Evolutionary conservation across 2,329 filamentous ascomycete species (phyloP).

Genomic region (Bipolaris zeicola): DNA sequence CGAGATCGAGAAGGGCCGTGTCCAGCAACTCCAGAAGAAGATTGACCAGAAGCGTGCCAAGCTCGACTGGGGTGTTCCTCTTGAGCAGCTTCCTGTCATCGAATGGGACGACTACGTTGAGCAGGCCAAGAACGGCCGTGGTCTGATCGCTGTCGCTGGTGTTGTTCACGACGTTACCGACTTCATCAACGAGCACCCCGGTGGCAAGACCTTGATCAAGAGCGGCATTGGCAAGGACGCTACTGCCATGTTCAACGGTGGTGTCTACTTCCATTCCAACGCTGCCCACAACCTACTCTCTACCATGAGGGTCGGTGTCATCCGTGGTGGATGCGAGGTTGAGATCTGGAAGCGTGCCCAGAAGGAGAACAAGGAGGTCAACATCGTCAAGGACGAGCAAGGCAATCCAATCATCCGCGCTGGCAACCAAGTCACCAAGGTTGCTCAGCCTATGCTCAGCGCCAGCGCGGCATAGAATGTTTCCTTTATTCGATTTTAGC

Average conservation of each 20-base stretch:
- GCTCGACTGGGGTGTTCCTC: conserved; percentile 52
- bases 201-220: conserved; percentile 51
- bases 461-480: conserved; percentile 75
- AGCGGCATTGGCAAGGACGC: conserved; percentile 52
- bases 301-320: conserved; percentile 44
- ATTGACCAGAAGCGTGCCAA: conserved; percentile 52
- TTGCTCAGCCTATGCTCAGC: conserved; percentile 76
- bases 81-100: conserved; percentile 52
- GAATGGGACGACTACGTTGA: conserved; percentile 54
- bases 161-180: conserved; percentile 52
- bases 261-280: conserved; percentile 52
- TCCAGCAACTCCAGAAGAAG: conserved; percentile 54
- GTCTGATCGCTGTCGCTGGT: conserved; percentile 50
- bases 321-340: conserved; percentile 51
- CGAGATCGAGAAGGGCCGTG: conserved; percentile 53
- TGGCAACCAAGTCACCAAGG: conserved; percentile 82
- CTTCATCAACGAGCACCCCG: conserved; percentile 53
- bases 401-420: conserved; percentile 86
- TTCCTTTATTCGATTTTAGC: conserved; percentile 24
- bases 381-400: conserved; percentile 77
- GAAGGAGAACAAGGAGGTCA: conserved; percentile 69
- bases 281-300: conserved; percentile 47
- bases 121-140: conserved; percentile 51
- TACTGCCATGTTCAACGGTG: conserved; percentile 53
- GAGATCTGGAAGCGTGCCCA: conserved; percentile 54